Conservation (phyloP, 306 rosid species). For the Dalbergia cochinchinensis region DNA sequence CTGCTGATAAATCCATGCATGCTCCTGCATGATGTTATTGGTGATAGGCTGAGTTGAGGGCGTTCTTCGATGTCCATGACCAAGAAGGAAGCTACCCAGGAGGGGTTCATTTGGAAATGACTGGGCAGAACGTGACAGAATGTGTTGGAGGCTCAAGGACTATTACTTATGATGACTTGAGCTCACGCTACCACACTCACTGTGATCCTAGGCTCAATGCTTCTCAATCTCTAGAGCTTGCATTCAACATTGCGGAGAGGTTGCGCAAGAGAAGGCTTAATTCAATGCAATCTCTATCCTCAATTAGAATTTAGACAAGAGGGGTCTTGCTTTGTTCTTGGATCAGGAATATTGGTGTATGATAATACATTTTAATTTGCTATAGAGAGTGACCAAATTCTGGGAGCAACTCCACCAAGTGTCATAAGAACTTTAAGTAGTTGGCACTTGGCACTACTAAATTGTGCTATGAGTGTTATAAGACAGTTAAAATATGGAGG, state of each 20-base stretch:
- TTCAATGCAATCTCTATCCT: slow-evolving; percentile 33
- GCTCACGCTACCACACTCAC: slow-evolving; percentile 67
- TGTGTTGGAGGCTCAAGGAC: slow-evolving; percentile 64
- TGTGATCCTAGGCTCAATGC: slow-evolving; percentile 68
- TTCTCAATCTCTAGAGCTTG: slow-evolving; percentile 67
- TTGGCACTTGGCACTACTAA: neutral
- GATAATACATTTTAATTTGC: neutral
- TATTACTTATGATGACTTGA: slow-evolving; percentile 64
- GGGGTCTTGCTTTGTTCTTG: slow-evolving; percentile 5
- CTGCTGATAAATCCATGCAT: slow-evolving; percentile 1
- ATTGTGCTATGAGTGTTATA: slow-evolving; percentile 13
- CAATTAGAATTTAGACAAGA: slow-evolving; percentile 25
- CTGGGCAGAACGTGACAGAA: slow-evolving; percentile 65
- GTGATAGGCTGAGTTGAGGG: slow-evolving; percentile 63
- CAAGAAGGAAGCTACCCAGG: slow-evolving; percentile 65
- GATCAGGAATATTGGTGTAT: neutral
- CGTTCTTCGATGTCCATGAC: slow-evolving; percentile 67
- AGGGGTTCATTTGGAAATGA: slow-evolving; percentile 69
- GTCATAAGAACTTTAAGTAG: slow-evolving; percentile 8
- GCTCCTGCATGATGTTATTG: slow-evolving; percentile 20
- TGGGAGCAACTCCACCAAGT: slow-evolving; percentile 5
- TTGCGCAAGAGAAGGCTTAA: slow-evolving; percentile 61
- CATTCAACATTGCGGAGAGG: slow-evolving; percentile 58
- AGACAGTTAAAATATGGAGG: slow-evolving; percentile 7
- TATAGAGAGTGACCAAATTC: slow-evolving; percentile 3